These are phyloP conservation scores for Suillus fuscotomentosus DNA, from an alignment of 768 basidiomycete genomes.

Conservation along the genomic window DNA sequence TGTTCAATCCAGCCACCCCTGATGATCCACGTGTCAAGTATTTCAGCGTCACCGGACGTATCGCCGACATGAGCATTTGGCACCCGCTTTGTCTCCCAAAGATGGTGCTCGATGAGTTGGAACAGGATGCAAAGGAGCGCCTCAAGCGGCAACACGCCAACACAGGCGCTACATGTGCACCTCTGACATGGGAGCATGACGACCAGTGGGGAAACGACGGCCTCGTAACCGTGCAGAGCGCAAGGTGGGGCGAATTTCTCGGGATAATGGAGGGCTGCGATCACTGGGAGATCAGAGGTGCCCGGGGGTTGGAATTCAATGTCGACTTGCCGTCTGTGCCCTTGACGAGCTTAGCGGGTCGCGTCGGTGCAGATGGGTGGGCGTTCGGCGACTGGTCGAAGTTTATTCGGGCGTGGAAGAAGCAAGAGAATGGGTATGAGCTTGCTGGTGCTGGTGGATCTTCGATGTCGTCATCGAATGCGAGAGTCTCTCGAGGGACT, in stretches of 20 bases:
- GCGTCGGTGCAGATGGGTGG: conserved; percentile 44
- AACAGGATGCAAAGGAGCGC: conserved; percentile 54
- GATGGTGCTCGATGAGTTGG: conserved; percentile 85
- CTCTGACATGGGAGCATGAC: conserved; percentile 45
- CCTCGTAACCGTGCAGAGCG: conserved; percentile 86
- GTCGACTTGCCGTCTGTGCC: conserved; percentile 55
- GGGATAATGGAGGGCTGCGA: conserved; percentile 88
- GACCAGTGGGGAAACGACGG: conserved; percentile 86
- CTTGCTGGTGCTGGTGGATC: conserved; percentile 22
- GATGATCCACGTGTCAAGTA: conserved; percentile 84
- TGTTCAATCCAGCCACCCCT: conserved; percentile 83
- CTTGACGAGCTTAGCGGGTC: conserved; percentile 36
- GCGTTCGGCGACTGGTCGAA: conserved; percentile 55
- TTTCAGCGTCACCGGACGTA: conserved; percentile 86
- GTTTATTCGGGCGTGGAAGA: conserved; percentile 62
- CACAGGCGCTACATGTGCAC: conserved; percentile 20
- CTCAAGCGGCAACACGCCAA: conserved; percentile 38
- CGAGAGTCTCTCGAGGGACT: conserved; percentile 11
- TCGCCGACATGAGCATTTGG: conserved; percentile 65
- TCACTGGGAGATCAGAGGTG: conserved; percentile 95
- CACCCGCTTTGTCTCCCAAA: conserved; percentile 98
- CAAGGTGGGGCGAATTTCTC: conserved; percentile 95
- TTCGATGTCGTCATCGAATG: conserved; percentile 1
- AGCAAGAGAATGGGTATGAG: conserved; percentile 43
- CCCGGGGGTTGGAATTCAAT: conserved; percentile 70